These are phyloP conservation scores for Penicillium steckii DNA, from an alignment of 495 filamentous ascomycete species.

Conservation along the genomic window DNA sequence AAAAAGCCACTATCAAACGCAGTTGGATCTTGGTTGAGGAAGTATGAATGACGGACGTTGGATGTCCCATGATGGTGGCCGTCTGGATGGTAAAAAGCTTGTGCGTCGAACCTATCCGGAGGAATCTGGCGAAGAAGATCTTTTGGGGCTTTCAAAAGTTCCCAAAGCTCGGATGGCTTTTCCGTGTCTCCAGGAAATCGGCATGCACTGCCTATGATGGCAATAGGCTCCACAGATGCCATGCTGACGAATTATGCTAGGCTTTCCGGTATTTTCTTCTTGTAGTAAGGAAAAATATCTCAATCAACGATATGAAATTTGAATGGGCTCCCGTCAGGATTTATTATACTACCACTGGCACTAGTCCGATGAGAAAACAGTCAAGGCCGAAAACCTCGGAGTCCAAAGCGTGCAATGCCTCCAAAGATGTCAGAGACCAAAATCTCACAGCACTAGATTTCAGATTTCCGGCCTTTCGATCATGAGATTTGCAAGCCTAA, in stretches of 20 bases:
- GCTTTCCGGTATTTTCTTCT: background rate
- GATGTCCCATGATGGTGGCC: constrained; percentile 14
- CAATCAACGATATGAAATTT: background rate
- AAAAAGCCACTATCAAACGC: constrained; percentile 51
- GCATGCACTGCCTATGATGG: constrained; percentile 34
- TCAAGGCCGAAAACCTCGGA: too few relatives aligned
- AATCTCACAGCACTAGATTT: too few relatives aligned
- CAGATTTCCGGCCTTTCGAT: too few relatives aligned
- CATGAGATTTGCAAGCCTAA: too few relatives aligned
- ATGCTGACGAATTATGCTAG: background rate
- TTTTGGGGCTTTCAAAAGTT: constrained; percentile 26
- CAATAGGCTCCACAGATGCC: constrained; percentile 26
- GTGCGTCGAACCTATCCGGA: constrained; percentile 30
- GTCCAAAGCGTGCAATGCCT: too few relatives aligned
- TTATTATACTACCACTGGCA: too few relatives aligned
- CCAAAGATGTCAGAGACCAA: too few relatives aligned
- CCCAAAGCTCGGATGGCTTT: constrained; percentile 27
- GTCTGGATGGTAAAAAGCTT: constrained; percentile 27
- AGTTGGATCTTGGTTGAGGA: constrained; percentile 33
- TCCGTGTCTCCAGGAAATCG: constrained; percentile 23
- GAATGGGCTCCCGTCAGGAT: too few relatives aligned
- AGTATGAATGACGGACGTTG: constrained; percentile 33
- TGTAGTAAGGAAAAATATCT: background rate
- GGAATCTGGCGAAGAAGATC: constrained; percentile 19
- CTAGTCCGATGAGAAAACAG: too few relatives aligned